phyloP scores from a whole-genome alignment of 2,329 filamentous ascomycete genomes.

The Magnaporthiopsis incrustans region DNA sequence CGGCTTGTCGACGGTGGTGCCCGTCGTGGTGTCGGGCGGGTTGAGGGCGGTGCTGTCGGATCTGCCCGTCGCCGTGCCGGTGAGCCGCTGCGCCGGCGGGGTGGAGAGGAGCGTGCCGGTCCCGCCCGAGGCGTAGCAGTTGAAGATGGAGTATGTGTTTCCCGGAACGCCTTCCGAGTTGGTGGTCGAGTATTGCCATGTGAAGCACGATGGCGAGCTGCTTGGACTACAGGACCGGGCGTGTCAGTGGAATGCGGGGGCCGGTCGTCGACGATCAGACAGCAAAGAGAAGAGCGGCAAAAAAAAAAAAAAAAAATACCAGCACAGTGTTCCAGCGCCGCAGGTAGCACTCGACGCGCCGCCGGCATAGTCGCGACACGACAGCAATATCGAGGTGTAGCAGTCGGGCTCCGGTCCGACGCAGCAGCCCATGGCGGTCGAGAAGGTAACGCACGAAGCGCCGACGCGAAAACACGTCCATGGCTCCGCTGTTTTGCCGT shows the following conservation, averaged over 20 bases:
- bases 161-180: background rate
- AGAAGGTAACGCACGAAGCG: constrained; percentile 1
- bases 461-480: constrained; percentile 8
- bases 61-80: background rate
- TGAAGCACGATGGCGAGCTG: constrained; percentile 6
- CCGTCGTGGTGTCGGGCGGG: background rate
- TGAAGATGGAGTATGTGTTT: constrained; percentile 6
- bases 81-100: background rate
- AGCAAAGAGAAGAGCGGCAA: background rate
- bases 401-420: background rate
- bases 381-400: background rate
- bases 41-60: background rate
- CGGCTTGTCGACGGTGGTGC: background rate
- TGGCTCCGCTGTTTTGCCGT: constrained; percentile 5
- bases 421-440: constrained; percentile 5
- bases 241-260: too few relatives aligned
- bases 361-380: background rate
- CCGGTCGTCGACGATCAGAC: too few relatives aligned
- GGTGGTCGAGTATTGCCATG: constrained; percentile 5
- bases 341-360: background rate
- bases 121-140: constrained; percentile 7
- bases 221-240: background rate
- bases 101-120: constrained; percentile 3
- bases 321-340: background rate
- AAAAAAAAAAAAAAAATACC: too few relatives aligned